Evolutionary conservation across 2,329 filamentous ascomycete species (phyloP).

Genomic region (Hansfordia pulvinata): DNA sequence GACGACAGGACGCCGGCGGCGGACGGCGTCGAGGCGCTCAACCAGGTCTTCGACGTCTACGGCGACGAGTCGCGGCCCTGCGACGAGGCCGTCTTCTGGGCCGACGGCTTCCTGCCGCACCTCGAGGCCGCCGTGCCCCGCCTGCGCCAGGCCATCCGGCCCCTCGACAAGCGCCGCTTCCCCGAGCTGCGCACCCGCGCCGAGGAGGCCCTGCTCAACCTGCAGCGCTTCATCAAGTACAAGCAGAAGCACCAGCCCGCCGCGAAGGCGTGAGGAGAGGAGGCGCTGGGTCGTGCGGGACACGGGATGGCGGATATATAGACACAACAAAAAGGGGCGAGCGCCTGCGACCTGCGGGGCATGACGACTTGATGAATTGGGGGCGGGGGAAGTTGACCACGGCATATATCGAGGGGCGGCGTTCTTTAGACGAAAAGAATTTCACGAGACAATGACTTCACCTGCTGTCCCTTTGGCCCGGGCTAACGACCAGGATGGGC

Average conservation of each 20-base stretch:
- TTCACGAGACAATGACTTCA: too few relatives aligned
- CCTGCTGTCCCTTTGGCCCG: too few relatives aligned
- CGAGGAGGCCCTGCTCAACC: slow-evolving; percentile 48
- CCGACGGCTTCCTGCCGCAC: slow-evolving; percentile 42
- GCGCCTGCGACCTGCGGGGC: too few relatives aligned
- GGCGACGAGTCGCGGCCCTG: slow-evolving; percentile 43
- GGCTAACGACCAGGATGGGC: too few relatives aligned
- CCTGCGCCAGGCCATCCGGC: slow-evolving; percentile 41
- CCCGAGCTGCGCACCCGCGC: slow-evolving; percentile 42
- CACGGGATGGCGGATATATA: not conserved
- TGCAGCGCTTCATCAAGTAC: slow-evolving; percentile 48
- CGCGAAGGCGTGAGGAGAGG: slow-evolving; percentile 1
- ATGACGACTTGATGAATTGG: too few relatives aligned
- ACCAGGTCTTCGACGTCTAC: slow-evolving; percentile 57
- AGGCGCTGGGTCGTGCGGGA: too few relatives aligned
- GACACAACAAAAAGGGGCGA: not conserved
- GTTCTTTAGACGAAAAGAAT: too few relatives aligned
- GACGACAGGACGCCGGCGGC: slow-evolving; percentile 41
- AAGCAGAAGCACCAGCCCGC: slow-evolving; percentile 43
- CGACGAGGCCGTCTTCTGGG: slow-evolving; percentile 52
- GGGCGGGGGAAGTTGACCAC: too few relatives aligned
- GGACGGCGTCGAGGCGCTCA: slow-evolving; percentile 48
- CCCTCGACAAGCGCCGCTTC: slow-evolving; percentile 44
- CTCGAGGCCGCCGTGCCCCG: slow-evolving; percentile 40
- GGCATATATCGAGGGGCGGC: too few relatives aligned